Evolutionary conservation across 1,284 basidiomycete species (phyloP), one percentile per base, ranked within the genome.

Genomic region (Papiliotrema fonsecae): DNA sequence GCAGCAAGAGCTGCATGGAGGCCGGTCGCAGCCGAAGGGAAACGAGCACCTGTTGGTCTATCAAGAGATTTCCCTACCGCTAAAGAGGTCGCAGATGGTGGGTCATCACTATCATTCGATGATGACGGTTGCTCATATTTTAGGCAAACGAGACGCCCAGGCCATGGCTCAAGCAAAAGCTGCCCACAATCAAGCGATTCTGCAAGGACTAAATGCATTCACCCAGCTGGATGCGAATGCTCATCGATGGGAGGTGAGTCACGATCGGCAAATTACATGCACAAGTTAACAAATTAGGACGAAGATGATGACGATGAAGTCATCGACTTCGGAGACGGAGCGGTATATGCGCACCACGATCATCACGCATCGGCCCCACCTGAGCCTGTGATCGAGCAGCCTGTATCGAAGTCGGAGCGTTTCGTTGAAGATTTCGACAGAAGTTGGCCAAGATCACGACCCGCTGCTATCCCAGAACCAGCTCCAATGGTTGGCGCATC

Each of bases 211-310:
- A n/a, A 91, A 94, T 71, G 86, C 88, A 2, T 97, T 97, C 71
- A 84, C 89, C 2, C 91, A 94, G 73, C 75, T 96, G 40, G 84
- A 93, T 74, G 88, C 90, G 39, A 91, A 92, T 64, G 83, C 87
- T 4, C 88, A 91, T 67, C 89, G 94, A 66, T 97, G 92, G 92
- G 92, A 96, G 79, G 90, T 94, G 52, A 61, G 86, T 78, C 40
- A 34, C 47, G 6, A 41, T 40, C 31, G 28, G 46, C 28, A 31
- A 38, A 36, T 37, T 35, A 18, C 36, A 47, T 13, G 16, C 38
- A 34, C 25, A 45, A 26, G 59, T 3, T 24, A 18, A 22, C 6
- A 87, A 81, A 10, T 16, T 84, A 88, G 74, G 89, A 90, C 69
- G 91, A 94, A 56, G 87, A 91, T 50, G 88, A 90, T 62, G 87